phyloP scores from a whole-genome alignment of 2,329 filamentous ascomycete species.

The Aspergillus caelatus region DNA sequence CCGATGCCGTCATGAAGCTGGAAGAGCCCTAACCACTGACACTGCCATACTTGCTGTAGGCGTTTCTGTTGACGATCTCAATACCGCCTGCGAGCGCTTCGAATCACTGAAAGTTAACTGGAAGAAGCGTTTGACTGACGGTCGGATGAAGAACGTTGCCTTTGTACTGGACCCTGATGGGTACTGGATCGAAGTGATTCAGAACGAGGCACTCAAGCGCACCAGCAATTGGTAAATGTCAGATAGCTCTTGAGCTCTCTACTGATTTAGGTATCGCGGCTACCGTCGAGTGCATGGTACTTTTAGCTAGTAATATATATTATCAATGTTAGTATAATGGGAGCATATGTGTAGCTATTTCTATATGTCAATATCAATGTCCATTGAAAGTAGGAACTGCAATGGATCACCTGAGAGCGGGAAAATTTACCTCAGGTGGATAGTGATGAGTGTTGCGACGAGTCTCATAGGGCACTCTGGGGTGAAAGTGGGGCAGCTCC shows the following conservation, averaged over 20 bases:
- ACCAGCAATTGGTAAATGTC: conserved; percentile 42
- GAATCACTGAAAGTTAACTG: conserved; percentile 80
- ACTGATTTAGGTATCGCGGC: background rate
- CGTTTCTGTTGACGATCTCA: conserved; percentile 83
- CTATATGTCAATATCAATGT: background rate
- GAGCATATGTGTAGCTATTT: background rate
- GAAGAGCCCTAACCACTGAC: conserved; percentile 6
- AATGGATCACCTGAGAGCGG: background rate
- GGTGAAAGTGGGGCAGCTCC: background rate
- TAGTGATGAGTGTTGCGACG: background rate
- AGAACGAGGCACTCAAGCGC: conserved; percentile 62
- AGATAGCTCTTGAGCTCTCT: background rate
- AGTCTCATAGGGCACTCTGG: conserved; percentile 6
- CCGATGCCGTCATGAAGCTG: background rate
- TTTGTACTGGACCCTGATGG: conserved; percentile 87
- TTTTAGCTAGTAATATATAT: background rate
- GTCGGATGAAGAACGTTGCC: conserved; percentile 88
- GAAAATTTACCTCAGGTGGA: conserved; percentile 1
- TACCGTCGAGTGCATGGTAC: background rate
- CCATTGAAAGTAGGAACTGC: background rate
- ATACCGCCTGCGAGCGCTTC: conserved; percentile 82
- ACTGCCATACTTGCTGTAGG: conserved; percentile 48
- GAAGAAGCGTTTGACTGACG: conserved; percentile 95
- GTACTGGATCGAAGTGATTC: conserved; percentile 77
- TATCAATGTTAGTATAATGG: background rate